These are phyloP conservation scores for Xylariaceae sp. DNA, from an alignment of 2,329 filamentous ascomycete genomes.

Conservation along the genomic window DNA sequence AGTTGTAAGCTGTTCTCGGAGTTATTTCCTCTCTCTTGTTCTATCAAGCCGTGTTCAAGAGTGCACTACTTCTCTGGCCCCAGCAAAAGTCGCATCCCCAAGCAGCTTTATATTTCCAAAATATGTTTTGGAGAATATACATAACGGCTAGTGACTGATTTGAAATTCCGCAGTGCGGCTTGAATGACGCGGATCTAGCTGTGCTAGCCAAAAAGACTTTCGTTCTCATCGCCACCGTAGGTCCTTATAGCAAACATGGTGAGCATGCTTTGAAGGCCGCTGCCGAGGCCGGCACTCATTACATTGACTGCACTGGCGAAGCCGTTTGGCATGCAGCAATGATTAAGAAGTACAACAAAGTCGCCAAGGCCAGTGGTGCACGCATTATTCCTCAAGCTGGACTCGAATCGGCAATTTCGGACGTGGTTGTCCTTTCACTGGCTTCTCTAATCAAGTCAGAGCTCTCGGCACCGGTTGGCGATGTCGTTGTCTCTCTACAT, in stretches of 20 bases:
- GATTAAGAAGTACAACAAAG: slow-evolving; percentile 54
- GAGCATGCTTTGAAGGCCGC: slow-evolving; percentile 59
- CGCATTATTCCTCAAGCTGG: slow-evolving; percentile 55
- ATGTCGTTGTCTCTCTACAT: slow-evolving; percentile 50
- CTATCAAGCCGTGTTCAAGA: background rate
- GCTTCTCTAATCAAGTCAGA: slow-evolving; percentile 48
- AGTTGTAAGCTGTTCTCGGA: slow-evolving; percentile 26
- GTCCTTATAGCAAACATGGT: slow-evolving; percentile 54
- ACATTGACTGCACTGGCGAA: slow-evolving; percentile 61
- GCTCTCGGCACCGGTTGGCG: slow-evolving; percentile 46
- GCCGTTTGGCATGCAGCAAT: slow-evolving; percentile 54
- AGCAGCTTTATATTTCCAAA: background rate
- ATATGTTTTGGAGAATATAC: background rate
- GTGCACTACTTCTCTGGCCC: background rate
- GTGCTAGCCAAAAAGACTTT: slow-evolving; percentile 53
- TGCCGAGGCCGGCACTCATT: slow-evolving; percentile 59
- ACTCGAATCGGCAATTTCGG: slow-evolving; percentile 59
- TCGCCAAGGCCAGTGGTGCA: slow-evolving; percentile 51
- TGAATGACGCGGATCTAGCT: slow-evolving; percentile 44
- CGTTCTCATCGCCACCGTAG: slow-evolving; percentile 55
- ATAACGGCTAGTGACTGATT: background rate
- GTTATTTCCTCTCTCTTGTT: background rate
- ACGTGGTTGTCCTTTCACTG: slow-evolving; percentile 54
- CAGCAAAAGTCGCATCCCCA: background rate
- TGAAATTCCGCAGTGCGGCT: slow-evolving; percentile 32